Conservation (phyloP, 2,329 filamentous ascomycete genomes). For the Beauveria medogensis region DNA sequence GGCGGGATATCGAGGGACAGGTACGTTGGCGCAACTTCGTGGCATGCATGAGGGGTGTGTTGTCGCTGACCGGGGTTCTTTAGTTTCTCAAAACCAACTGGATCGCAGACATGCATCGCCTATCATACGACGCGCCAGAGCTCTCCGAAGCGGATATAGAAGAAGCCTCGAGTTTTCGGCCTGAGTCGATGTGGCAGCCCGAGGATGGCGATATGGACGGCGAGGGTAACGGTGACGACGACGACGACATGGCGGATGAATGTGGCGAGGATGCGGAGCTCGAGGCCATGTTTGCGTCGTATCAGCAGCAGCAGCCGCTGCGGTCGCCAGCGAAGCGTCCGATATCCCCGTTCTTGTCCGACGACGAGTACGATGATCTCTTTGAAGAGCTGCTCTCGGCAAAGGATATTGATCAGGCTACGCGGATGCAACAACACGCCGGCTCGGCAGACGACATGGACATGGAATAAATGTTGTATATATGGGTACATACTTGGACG, state of each 20-base stretch:
- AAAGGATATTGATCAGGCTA: background rate
- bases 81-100: constrained; percentile 31
- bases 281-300: constrained; percentile 47
- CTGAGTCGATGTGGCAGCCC: constrained; percentile 16
- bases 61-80: background rate
- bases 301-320: constrained; percentile 24
- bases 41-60: background rate
- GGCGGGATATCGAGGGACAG: constrained; percentile 54
- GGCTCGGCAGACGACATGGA: constrained; percentile 1
- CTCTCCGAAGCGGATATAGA: constrained; percentile 45
- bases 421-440: constrained; percentile 19
- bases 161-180: constrained; percentile 34
- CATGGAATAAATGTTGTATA: background rate
- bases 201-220: constrained; percentile 44
- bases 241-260: constrained; percentile 44
- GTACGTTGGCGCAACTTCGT: constrained; percentile 17
- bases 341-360: constrained; percentile 32
- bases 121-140: constrained; percentile 27
- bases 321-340: constrained; percentile 18
- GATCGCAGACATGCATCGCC: constrained; percentile 24
- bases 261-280: constrained; percentile 47
- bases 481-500: background rate
- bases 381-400: constrained; percentile 39
- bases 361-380: constrained; percentile 54
- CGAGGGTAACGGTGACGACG: constrained; percentile 27